Percentiles rank a stretch among this genome's conserved stretches.
Conservation (phyloP, 148 eudicot species). For the Nepenthes gracilis region DNA sequence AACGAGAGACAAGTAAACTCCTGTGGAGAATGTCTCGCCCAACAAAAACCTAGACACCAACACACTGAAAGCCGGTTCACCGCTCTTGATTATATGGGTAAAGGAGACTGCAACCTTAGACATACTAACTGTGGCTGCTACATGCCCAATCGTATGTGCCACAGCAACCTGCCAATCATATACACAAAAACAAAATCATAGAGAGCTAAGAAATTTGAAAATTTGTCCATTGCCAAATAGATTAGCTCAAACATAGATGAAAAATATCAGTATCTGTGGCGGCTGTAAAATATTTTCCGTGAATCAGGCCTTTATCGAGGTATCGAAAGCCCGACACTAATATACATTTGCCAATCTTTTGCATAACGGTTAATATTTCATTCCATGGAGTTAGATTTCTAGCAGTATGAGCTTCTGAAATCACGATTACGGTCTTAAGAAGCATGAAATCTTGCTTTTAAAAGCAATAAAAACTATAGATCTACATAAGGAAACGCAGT, state of each 20-base stretch:
- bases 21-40: constrained; percentile 69
- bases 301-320: too few species aligned
- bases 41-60: constrained; percentile 74
- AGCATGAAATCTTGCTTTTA: too few species aligned
- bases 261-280: too few species aligned
- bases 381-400: too few species aligned
- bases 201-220: neutral
- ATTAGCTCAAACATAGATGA: neutral
- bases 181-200: neutral
- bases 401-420: too few species aligned
- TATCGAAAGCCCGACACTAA: too few species aligned
- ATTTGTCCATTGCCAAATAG: neutral
- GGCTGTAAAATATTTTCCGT: too few species aligned
- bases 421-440: too few species aligned
- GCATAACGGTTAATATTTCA: too few species aligned
- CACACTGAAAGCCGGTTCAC: constrained; percentile 96
- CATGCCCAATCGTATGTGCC: constrained; percentile 97
- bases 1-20: constrained; percentile 76
- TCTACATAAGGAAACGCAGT: too few species aligned
- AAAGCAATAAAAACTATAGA: too few species aligned
- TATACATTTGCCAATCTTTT: too few species aligned
- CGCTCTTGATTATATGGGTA: constrained; percentile 94
- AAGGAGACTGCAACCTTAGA: constrained; percentile 96
- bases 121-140: constrained; percentile 98
- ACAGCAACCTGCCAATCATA: constrained; percentile 65